A percentile compares a stretch with the other conserved stretches of the same genome.
Conservation (phyloP, 805 yeast species). For the Barnettozyma salicaria region DNA sequence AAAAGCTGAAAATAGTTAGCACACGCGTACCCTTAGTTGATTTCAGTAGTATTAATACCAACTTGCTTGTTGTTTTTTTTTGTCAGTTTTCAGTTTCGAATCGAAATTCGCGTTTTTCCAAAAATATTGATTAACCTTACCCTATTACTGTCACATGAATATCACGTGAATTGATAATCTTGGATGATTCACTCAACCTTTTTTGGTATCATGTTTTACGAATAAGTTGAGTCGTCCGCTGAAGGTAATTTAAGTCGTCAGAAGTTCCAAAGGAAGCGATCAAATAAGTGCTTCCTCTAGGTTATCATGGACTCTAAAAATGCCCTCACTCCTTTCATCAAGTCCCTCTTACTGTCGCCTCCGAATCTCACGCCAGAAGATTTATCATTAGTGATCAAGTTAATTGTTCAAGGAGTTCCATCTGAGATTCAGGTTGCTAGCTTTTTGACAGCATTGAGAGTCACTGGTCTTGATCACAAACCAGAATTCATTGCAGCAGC, state of each 20-base stretch:
- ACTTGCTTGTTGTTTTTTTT: neutral
- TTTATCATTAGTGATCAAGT: slow-evolving; percentile 52
- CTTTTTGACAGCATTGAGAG: slow-evolving; percentile 71
- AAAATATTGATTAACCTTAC: no score
- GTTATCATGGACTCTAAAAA: neutral
- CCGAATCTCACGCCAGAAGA: slow-evolving; percentile 60
- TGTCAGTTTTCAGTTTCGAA: no score
- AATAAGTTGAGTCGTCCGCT: no score
- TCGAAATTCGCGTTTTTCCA: no score
- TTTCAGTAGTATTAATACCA: neutral
- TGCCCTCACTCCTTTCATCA: slow-evolving; percentile 51
- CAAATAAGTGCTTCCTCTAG: neutral
- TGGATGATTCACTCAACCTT: no score
- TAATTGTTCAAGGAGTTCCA: slow-evolving; percentile 55
- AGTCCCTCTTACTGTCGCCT: slow-evolving; percentile 54
- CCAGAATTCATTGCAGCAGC: slow-evolving; percentile 84
- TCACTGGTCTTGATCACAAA: slow-evolving; percentile 70
- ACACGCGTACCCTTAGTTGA: neutral
- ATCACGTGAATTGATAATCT: no score
- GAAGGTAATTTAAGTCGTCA: no score
- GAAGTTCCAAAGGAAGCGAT: no score
- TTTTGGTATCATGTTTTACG: no score
- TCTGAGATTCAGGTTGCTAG: slow-evolving; percentile 69
- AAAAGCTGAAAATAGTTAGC: neutral
- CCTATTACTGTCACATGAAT: no score